Evolutionary conservation across 495 filamentous ascomycete species (phyloP).

Genomic region (Aspergillus cristatus): DNA sequence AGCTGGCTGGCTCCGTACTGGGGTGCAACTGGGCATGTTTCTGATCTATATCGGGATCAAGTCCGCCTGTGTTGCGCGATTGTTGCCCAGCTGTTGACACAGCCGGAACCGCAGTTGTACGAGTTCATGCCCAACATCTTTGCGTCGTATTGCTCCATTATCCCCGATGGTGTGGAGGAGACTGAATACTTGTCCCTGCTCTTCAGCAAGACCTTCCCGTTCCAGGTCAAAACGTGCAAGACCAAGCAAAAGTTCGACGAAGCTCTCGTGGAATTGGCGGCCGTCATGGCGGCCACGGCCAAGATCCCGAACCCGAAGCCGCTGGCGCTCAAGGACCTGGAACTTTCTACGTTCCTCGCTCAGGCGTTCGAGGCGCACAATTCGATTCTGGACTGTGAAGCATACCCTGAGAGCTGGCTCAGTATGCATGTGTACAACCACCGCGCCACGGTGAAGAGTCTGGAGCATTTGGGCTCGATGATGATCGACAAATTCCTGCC

Average conservation of each 20-base stretch:
- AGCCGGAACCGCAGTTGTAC: constrained; percentile 70
- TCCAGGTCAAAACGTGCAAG: constrained; percentile 62
- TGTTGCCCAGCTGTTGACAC: constrained; percentile 69
- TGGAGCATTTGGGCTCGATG: constrained; percentile 75
- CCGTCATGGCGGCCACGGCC: constrained; percentile 72
- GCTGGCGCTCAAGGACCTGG: constrained; percentile 59
- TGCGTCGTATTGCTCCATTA: constrained; percentile 75
- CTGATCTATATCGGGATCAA: constrained; percentile 84
- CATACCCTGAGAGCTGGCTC: constrained; percentile 85
- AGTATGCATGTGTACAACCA: constrained; percentile 94
- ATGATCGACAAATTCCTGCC: constrained; percentile 73
- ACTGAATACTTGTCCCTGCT: constrained; percentile 71
- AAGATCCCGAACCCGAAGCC: constrained; percentile 47
- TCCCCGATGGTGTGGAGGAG: constrained; percentile 50
- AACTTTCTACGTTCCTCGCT: constrained; percentile 65
- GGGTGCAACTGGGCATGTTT: constrained; percentile 65
- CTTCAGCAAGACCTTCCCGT: constrained; percentile 85
- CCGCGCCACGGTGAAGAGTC: constrained; percentile 74
- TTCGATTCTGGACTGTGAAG: constrained; percentile 80
- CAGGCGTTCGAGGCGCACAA: constrained; percentile 68
- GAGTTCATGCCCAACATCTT: constrained; percentile 86
- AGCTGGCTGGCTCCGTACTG: constrained; percentile 92
- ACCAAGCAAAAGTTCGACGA: constrained; percentile 69
- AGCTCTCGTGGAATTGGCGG: constrained; percentile 78
- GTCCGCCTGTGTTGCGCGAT: constrained; percentile 87